Conservation (phyloP, 768 basidiomycete species). For the Hericium erinaceus region DNA sequence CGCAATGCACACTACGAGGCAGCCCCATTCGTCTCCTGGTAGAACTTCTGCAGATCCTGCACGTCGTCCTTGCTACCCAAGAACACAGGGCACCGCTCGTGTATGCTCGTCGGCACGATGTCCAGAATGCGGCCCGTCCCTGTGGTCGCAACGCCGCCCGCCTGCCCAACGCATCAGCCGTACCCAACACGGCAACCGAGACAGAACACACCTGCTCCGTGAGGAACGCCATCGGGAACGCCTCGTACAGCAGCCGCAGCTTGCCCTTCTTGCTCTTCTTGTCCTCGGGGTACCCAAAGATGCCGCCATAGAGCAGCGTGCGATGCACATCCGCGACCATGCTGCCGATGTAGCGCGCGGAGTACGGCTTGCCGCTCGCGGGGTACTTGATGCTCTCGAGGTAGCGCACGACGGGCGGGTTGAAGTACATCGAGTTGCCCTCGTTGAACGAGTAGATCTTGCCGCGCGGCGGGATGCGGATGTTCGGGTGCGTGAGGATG, state of each 20-base stretch:
- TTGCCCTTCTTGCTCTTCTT: slow-evolving; percentile 97
- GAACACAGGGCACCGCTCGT: slow-evolving; percentile 90
- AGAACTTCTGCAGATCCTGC: slow-evolving; percentile 80
- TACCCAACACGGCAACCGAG: neutral
- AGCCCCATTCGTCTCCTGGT: slow-evolving; percentile 24
- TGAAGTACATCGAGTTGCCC: slow-evolving; percentile 93
- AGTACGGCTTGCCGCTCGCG: slow-evolving; percentile 74
- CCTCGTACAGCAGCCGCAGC: slow-evolving; percentile 90
- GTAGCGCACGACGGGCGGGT: slow-evolving; percentile 71
- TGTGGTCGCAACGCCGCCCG: slow-evolving; percentile 94
- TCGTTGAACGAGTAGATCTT: slow-evolving; percentile 99
- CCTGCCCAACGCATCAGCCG: slow-evolving; percentile 38
- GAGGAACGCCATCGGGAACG: slow-evolving; percentile 95
- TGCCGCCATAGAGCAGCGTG: slow-evolving; percentile 93
- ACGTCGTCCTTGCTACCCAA: slow-evolving; percentile 93
- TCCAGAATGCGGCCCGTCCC: slow-evolving; percentile 92
- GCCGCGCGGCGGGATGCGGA: slow-evolving; percentile 86
- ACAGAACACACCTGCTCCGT: slow-evolving; percentile 67
- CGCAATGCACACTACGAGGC: neutral
- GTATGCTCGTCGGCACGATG: slow-evolving; percentile 77
- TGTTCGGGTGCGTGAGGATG: slow-evolving; percentile 96
- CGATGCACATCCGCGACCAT: slow-evolving; percentile 99
- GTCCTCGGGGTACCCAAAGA: slow-evolving; percentile 97
- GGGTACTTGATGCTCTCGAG: slow-evolving; percentile 92
- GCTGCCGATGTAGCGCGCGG: slow-evolving; percentile 89